Evolutionary conservation across 2,329 filamentous ascomycete species (phyloP), one percentile per base, ranked within the genome.

Genomic region (Fusarium humuli): DNA sequence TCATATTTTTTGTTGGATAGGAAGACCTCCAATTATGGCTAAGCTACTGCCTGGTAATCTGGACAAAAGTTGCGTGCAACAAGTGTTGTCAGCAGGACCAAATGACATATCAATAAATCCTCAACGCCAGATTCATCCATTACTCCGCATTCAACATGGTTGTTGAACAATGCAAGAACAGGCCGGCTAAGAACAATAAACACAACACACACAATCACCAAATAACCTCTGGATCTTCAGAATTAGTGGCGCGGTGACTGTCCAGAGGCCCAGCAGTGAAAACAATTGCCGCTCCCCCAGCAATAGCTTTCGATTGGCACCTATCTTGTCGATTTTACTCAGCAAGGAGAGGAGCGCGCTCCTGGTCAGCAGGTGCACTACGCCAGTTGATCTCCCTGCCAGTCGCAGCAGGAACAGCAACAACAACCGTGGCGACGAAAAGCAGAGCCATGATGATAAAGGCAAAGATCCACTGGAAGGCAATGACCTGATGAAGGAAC

Each of bases 381-480:
- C 81, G 81, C 65, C 87, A 87, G 50, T 80, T 82, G 67, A 85
- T 75, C 48, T 90, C 86, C 57, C 85, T 83, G 62, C 90, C 90
- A 14, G 88, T 84, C 76, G 90, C 84, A 23, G 86, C 86, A 1
- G 91, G 91, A 34, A 92, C 80, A 4, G 88, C 91, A 55, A 94
- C 83, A 18, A 86, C 80, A 4, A 92, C 75, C 2, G 92, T 93
- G 20, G 88, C 81, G 22, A 94, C 79, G 78, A 96, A 91, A 56
- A 97, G 87, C 27, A 92, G 78, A 1, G 85, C 88, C 85, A 95
- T 94, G 78, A 97, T 94, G 67, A 89, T 84, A 76, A 97, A 96
- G 34, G 94, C 92, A 78, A 97, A 97, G 80, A 97, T 95, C 94
- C 94, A 97, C 82, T 97, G 94, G 70, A 97, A 84, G 9, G 93